Base-by-base conservation (phyloP, 345 rosid genomes). In the Heritiera fomes region DNA sequence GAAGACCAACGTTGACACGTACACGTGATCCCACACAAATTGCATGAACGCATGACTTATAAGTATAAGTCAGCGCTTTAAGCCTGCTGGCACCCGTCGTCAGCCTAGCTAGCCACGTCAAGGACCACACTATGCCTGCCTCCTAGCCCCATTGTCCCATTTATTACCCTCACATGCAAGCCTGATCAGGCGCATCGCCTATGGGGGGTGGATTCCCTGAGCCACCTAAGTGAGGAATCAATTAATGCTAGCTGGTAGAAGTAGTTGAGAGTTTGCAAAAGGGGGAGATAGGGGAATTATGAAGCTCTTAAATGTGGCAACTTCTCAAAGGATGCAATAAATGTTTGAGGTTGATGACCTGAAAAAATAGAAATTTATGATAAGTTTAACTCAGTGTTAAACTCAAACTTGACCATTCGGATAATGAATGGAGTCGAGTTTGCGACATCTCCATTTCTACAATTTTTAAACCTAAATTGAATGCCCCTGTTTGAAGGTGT, bases 101-200 rank as follows among this genome's bases (percentile, higher is more conserved):
- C 38, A 28, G 38, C 38, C 64, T 11, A 12, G 40, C 6, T 10
- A 9, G 11, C 40, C 30, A 55, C 17, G 23, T 20, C 11, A 68
- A 59, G 82, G 83, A 83, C 85, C 88, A 80, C 88, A 13, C 20
- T 14, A n/a, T n/a, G n/a, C n/a, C 66, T 30, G 14, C 6, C 18
- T 2, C 46, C 0, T 20, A 7, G 8, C 56, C 71, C 61, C 32
- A 18, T 47, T 45, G 73, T 70, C 80, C 71, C 80, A 83, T 83
- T 87, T 79, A 85, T 67, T 82, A 72, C 30, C 74, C 38, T 78
- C 89, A 83, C 89, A 68, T 81, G 86, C 77, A 34, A 75, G 53
- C n/a, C 62, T 8, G 59, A 14, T 52, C 30, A 18, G 52, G 47
- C 67, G 61, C 23, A 68, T 40, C 43, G 47, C 67, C 67, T 18